A percentile compares a stretch with the other conserved stretches of the same genome.
Conservation (phyloP, 768 basidiomycete genomes). For the Candolleomyces eurysporus region DNA sequence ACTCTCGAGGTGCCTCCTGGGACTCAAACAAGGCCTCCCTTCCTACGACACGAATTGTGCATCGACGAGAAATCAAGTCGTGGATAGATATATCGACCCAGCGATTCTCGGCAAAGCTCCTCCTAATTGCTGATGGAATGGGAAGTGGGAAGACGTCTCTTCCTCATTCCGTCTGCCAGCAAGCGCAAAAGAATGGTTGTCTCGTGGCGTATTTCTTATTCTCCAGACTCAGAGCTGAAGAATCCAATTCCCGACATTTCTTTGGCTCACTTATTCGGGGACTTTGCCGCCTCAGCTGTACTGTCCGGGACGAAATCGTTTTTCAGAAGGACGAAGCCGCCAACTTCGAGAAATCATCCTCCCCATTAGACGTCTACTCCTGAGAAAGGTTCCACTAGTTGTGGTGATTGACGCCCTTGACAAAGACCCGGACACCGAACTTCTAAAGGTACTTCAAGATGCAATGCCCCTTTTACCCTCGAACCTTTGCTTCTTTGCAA, state of each 20-base stretch:
- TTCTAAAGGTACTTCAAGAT: not conserved
- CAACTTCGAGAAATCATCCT: not conserved
- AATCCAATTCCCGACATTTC: not conserved
- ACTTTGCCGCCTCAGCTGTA: not conserved
- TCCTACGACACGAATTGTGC: not conserved
- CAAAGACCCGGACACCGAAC: not conserved
- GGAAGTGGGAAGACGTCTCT: not conserved
- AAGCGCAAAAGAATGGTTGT: not conserved
- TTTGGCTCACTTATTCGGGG: not conserved
- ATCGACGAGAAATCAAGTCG: not conserved
- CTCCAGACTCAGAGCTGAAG: not conserved
- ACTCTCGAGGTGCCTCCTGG: not conserved
- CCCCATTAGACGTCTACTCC: not conserved
- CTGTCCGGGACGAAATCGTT: not conserved
- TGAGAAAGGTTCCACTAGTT: not conserved
- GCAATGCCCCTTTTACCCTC: not conserved
- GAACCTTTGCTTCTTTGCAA: not conserved
- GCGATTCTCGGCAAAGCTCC: not conserved
- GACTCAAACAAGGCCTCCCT: not conserved
- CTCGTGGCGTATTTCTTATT: not conserved
- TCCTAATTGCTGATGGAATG: not conserved
- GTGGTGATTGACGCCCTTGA: not conserved
- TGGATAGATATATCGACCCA: not conserved
- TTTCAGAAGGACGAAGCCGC: not conserved
- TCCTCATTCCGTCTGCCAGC: not conserved